These are phyloP conservation scores for Grifola frondosa DNA, from an alignment of 1,284 basidiomycete species.

Conservation along the genomic window DNA sequence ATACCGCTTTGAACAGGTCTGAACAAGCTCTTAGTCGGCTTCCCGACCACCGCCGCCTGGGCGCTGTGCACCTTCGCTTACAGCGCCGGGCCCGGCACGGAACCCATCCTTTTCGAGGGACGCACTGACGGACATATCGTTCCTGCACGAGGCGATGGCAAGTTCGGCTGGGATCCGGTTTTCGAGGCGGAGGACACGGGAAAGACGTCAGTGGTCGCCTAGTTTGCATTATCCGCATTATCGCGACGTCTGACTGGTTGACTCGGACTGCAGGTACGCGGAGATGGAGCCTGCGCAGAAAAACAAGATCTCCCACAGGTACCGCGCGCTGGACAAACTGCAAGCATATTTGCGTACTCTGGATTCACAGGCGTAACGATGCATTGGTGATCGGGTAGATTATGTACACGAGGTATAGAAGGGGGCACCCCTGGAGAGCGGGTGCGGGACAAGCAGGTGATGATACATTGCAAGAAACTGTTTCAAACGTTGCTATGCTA, in stretches of 20 bases:
- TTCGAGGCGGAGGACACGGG: slow-evolving; percentile 80
- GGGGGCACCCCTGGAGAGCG: too few species aligned
- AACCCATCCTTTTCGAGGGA: slow-evolving; percentile 91
- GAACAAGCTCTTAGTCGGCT: slow-evolving; percentile 85
- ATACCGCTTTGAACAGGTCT: slow-evolving; percentile 50
- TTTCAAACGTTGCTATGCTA: too few species aligned
- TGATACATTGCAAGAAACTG: too few species aligned
- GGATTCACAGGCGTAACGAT: slow-evolving; percentile 1
- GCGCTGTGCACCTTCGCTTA: slow-evolving; percentile 98
- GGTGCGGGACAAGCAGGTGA: background rate
- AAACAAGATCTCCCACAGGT: slow-evolving; percentile 89
- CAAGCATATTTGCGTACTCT: slow-evolving; percentile 57
- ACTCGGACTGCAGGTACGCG: slow-evolving; percentile 67
- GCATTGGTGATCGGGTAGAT: too few species aligned
- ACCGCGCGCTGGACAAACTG: slow-evolving; percentile 83
- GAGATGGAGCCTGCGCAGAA: slow-evolving; percentile 89
- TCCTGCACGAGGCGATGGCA: slow-evolving; percentile 71
- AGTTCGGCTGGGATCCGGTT: slow-evolving; percentile 90
- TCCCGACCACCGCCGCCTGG: slow-evolving; percentile 77
- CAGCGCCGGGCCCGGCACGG: slow-evolving; percentile 76
- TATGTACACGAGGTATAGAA: too few species aligned
- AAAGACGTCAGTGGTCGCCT: slow-evolving; percentile 62
- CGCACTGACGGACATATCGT: slow-evolving; percentile 88
- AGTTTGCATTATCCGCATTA: background rate
- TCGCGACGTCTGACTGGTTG: slow-evolving; percentile 3